Conservation (phyloP, 2,329 filamentous ascomycete genomes). For the Salinomyces thailandicus region DNA sequence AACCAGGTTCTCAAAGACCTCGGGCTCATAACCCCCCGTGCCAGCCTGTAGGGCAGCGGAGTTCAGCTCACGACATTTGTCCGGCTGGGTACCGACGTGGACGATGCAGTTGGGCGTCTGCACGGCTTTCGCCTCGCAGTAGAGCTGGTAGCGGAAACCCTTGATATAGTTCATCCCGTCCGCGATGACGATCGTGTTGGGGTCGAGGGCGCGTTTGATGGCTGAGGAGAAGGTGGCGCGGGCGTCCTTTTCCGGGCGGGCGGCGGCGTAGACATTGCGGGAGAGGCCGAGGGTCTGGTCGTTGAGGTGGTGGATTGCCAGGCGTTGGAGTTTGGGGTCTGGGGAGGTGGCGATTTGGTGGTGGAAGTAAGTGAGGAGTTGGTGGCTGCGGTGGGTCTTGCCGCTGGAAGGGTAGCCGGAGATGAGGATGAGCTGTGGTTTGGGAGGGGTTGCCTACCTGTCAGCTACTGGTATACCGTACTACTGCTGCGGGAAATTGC, state of each 20-base stretch:
- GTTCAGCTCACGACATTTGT: slow-evolving; percentile 52
- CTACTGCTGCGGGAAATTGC: too few species aligned
- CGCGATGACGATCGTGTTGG: slow-evolving; percentile 66
- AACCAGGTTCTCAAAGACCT: slow-evolving; percentile 68
- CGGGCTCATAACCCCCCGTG: slow-evolving; percentile 36
- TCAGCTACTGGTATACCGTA: too few species aligned
- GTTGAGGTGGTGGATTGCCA: slow-evolving; percentile 63
- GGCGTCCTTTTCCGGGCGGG: slow-evolving; percentile 73
- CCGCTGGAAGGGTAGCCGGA: slow-evolving; percentile 55
- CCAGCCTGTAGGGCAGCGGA: slow-evolving; percentile 32
- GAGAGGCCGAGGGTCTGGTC: slow-evolving; percentile 61
- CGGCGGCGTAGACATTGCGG: slow-evolving; percentile 63
- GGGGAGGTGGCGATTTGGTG: slow-evolving; percentile 42
- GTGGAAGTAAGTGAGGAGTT: slow-evolving; percentile 56
- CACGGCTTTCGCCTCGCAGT: slow-evolving; percentile 73
- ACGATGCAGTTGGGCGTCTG: slow-evolving; percentile 66
- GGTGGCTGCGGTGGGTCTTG: slow-evolving; percentile 49
- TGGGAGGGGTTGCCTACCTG: neutral
- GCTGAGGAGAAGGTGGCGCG: slow-evolving; percentile 65
- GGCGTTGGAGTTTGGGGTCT: slow-evolving; percentile 38
- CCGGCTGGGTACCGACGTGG: slow-evolving; percentile 47
- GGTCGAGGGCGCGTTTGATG: slow-evolving; percentile 63
- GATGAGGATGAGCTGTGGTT: slow-evolving; percentile 27
- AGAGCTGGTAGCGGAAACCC: slow-evolving; percentile 76
- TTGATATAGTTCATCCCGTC: slow-evolving; percentile 84